Evolutionary conservation across 2,329 filamentous ascomycete species (phyloP).

Genomic region (Hawksworthiomyces lignivorus): DNA sequence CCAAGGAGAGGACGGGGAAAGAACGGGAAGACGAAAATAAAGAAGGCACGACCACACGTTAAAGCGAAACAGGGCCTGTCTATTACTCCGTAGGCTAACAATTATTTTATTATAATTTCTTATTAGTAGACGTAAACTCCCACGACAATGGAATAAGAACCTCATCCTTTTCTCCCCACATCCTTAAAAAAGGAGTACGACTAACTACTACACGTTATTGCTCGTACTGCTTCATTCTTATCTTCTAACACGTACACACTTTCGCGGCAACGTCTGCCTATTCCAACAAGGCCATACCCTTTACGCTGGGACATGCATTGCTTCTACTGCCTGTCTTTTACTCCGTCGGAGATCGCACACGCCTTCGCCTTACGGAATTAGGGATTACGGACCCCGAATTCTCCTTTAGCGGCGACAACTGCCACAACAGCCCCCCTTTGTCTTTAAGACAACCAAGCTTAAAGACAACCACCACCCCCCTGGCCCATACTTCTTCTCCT

Average conservation of each 20-base stretch:
- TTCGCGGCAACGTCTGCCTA: conserved; percentile 9
- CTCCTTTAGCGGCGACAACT: too few relatives aligned
- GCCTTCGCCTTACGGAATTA: conserved; percentile 10
- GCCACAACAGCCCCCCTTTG: neutral
- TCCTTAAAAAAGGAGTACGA: too few relatives aligned
- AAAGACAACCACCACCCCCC: too few relatives aligned
- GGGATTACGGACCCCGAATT: conserved; percentile 5
- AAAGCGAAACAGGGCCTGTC: too few relatives aligned
- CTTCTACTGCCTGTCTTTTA: conserved; percentile 8
- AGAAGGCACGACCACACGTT: neutral
- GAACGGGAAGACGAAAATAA: neutral
- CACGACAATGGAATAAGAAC: too few relatives aligned
- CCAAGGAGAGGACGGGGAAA: conserved; percentile 7
- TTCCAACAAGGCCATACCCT: conserved; percentile 3
- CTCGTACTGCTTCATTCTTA: too few relatives aligned
- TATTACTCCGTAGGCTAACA: too few relatives aligned
- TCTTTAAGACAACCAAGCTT: too few relatives aligned
- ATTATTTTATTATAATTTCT: too few relatives aligned
- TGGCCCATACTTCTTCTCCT: neutral
- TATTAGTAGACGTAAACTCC: too few relatives aligned
- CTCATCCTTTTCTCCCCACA: too few relatives aligned
- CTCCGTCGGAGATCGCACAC: conserved; percentile 9
- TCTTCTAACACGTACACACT: neutral
- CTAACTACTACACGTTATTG: too few relatives aligned
- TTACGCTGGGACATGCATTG: conserved; percentile 11